Evolutionary conservation across 2,329 filamentous ascomycete genomes (phyloP).

Genomic region (Cladosporium sp.): DNA sequence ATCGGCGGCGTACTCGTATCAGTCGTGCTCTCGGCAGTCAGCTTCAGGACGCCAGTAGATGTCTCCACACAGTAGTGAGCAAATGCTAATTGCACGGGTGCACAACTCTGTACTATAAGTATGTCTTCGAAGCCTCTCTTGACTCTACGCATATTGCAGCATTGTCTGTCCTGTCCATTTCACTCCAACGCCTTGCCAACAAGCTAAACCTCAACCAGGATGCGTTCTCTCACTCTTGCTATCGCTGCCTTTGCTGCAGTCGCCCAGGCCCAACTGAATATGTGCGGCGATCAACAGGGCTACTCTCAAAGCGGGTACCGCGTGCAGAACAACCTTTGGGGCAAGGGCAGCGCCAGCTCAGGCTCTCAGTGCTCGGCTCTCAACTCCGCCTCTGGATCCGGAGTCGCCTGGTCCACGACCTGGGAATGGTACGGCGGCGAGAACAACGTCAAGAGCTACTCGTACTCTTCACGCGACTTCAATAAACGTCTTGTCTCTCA

Average conservation of each 20-base stretch:
- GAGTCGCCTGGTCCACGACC: slow-evolving; percentile 43
- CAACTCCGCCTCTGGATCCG: slow-evolving; percentile 34
- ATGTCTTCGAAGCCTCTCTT: no score
- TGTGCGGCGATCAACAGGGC: slow-evolving; percentile 29
- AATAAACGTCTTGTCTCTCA: slow-evolving; percentile 13
- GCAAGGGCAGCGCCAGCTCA: slow-evolving; percentile 34
- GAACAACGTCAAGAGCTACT: slow-evolving; percentile 40
- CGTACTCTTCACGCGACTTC: slow-evolving; percentile 37
- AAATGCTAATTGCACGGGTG: no score
- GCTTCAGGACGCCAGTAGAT: no score
- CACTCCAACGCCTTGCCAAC: not conserved
- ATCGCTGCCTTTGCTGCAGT: not conserved
- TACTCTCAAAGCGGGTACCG: slow-evolving; percentile 30
- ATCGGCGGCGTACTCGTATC: no score
- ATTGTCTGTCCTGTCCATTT: no score
- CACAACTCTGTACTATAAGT: no score
- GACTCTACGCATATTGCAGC: no score
- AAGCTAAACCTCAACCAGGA: not conserved
- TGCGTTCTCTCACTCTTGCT: not conserved
- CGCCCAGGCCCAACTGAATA: slow-evolving; percentile 4
- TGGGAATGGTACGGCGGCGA: slow-evolving; percentile 29
- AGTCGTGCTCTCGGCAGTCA: no score
- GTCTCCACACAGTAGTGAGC: no score
- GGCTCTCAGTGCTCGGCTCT: slow-evolving; percentile 46
- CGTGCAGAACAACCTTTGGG: slow-evolving; percentile 44